Evolutionary conservation across 108 stramenopile genomes (phyloP), one percentile per base, ranked within the genome.

Genomic region (Pseudonitzschia delicatissima): DNA sequence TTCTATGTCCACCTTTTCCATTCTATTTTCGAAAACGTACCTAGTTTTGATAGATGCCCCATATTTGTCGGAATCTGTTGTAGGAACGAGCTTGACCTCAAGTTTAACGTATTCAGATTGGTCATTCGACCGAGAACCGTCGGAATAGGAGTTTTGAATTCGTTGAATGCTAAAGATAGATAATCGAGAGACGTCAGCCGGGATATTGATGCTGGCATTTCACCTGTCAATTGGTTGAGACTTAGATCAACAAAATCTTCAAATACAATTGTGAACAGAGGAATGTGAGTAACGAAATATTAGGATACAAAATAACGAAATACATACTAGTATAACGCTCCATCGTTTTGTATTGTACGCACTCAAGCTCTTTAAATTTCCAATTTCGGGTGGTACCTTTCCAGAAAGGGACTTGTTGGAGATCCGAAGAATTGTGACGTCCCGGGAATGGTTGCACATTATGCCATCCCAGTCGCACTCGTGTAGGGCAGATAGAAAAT

Each of bases 191-290:
- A 52, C 42, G 72, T 52, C 8, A 80, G 35, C 21, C 63, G 32
- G 55, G 67, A 67, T 20, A 83, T 68, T 39, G 76, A 49, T 5
- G 69, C 44, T n/a, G 85, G 85, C 35, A 86, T 76, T 12, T 50
- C 39, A 2, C 85, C 85, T 8, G 61, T 68, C 32, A 86, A 65
- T 15, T 74, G 21, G 34, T 74, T 74, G 6, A 57, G 26, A 53
- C 67, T 66, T 13, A 74, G 12, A 20, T 67, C 73, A 25, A 74
- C 20, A 45, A 67, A 63, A 6, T 57, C 73, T 67, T n/a, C 26
- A 7, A 4, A 31, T 36, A 18, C 15, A 40, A 23, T 21, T 23
- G 21, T 15, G 49, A 25, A 44, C 2, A 52, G 12, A 29, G 42
- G 20, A 11, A 31, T 5, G 42, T 31, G 2, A 61, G 20, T 21